A percentile compares a stretch with the other conserved stretches of the same genome.
Evolutionary conservation across 2,329 filamentous ascomycete species (phyloP).

Genomic region (Trichophyton verrucosum): DNA sequence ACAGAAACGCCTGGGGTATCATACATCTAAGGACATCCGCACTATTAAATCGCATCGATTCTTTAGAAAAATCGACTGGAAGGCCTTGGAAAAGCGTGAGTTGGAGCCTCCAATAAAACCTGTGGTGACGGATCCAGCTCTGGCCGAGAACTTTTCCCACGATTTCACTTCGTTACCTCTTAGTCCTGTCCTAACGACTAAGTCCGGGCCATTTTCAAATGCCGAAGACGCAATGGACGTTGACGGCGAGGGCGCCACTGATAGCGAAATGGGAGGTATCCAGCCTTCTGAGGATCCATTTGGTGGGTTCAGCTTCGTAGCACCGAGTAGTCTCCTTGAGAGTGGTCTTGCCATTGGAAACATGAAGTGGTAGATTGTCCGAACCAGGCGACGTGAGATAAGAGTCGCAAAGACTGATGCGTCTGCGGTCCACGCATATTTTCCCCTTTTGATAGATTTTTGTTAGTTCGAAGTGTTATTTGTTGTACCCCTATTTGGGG

Average conservation of each 20-base stretch:
- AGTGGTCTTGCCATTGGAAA: conserved; percentile 3
- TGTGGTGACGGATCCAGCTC: conserved; percentile 84
- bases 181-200: conserved; percentile 51
- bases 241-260: not conserved
- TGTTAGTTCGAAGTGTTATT: not conserved
- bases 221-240: conserved; percentile 11
- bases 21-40: conserved; percentile 77
- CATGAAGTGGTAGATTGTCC: not conserved
- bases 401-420: too few relatives aligned
- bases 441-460: not conserved
- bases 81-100: conserved; percentile 67
- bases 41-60: conserved; percentile 87
- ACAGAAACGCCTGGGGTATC: conserved; percentile 71
- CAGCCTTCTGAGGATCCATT: conserved; percentile 27
- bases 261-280: conserved; percentile 8
- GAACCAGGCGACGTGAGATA: not conserved
- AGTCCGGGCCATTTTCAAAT: conserved; percentile 20
- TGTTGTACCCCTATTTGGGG: not conserved
- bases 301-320: conserved; percentile 39
- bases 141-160: conserved; percentile 90
- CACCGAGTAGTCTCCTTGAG: conserved; percentile 36
- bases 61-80: conserved; percentile 96
- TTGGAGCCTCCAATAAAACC: conserved; percentile 81
- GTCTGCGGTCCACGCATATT: not conserved
- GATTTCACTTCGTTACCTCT: conserved; percentile 82